Base-by-base conservation (phyloP, 768 basidiomycete genomes). In the Astraeus odoratus region DNA sequence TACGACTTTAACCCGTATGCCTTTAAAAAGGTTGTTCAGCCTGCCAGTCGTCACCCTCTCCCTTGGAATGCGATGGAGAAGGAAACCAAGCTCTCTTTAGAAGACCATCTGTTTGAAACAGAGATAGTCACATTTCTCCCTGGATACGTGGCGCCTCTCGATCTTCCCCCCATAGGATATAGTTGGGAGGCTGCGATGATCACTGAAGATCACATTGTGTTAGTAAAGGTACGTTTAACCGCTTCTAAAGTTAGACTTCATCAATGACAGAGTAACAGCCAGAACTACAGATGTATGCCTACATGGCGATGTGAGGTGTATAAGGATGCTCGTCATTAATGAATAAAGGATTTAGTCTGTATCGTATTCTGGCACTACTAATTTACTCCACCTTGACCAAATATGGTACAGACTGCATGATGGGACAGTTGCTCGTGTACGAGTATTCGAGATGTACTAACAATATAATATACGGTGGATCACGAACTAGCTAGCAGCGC, bases 141-240 rank as follows among this genome's bases (percentile, higher is more conserved):
- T n/a, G 61, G 61, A 16, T 59, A 53, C 44, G 63, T 58, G 15
- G 44, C 42, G 23, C 42, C 20, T 31, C 2, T 61, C 36, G 27
- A 41, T 3, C 53, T 61, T 34, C 23, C 46, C 4, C 35, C 37
- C 23, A 43, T 30, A 23, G 47, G 52, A 7, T 31, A 50, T 6
- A 53, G 52, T 8, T 65, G 63, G 61, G 56, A 57, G 4, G 57
- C 62, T 29, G 55, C 54, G 20, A 68, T 69, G 68, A 54, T 69
- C 10, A 56, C 63, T 4, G 68, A 69, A 46, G 56, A 69, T 40
- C 58, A 59, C 16, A 53, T 69, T 19, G 36, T 69, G 2, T 51
- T 64, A 44, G 60, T 68, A 29, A 56, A 64, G 48, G 67, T 66
- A 44, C 44, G 55, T 12, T 25, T 8, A 4, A 2, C 18, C 39